Conservation (phyloP, 129 eudicot species). For the Helichrysum umbraculigerum region DNA sequence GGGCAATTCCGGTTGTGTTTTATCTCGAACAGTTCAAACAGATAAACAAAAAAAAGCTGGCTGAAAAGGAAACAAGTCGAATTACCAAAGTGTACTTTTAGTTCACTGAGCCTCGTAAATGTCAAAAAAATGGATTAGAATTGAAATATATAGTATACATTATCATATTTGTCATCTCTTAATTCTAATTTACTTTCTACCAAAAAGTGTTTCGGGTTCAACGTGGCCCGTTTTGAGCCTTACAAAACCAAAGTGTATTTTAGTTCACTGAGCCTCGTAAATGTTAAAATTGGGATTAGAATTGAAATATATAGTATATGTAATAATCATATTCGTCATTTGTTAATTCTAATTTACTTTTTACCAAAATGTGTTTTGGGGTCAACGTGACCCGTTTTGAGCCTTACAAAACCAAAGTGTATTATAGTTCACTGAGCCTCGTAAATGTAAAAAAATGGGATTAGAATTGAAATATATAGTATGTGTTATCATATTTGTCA, state of each 20-base stretch:
- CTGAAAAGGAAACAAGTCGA: not conserved
- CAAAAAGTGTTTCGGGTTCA: not conserved
- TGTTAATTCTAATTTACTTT: no score
- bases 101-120: not conserved
- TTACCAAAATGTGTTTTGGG: not conserved
- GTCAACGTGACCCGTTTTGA: not conserved
- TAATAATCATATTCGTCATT: no score
- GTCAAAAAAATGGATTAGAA: not conserved
- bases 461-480: not conserved
- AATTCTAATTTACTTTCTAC: no score
- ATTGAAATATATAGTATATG: not conserved
- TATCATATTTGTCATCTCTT: no score
- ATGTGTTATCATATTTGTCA: not conserved
- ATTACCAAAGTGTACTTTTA: not conserved
- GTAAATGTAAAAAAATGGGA: not conserved
- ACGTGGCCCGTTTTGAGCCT: not conserved
- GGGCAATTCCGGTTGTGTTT: not conserved
- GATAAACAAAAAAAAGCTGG: not conserved
- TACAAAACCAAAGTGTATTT: not conserved
- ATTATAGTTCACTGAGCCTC: not conserved
- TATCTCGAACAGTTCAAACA: not conserved
- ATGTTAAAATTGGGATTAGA: not conserved
- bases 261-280: not conserved
- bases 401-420: not conserved
- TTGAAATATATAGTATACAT: not conserved